These are phyloP conservation scores for Leccinum imitatum DNA, from an alignment of 768 basidiomycete genomes.

Conservation along the genomic window DNA sequence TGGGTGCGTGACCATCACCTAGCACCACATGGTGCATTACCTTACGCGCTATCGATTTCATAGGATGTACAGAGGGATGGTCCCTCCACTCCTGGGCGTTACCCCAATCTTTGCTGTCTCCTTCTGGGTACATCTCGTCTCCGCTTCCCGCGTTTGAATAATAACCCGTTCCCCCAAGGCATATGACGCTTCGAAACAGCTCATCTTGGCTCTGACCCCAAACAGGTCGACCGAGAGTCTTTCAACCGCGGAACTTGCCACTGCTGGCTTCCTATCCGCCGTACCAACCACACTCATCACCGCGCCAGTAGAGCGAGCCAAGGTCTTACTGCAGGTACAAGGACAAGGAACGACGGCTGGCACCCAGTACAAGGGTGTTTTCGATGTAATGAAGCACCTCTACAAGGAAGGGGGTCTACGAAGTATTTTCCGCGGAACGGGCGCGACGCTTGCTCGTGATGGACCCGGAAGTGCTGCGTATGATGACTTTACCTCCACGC, in stretches of 20 bases:
- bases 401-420: slow-evolving; percentile 92
- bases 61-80: slow-evolving; percentile 89
- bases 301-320: slow-evolving; percentile 96
- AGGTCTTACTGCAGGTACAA: slow-evolving; percentile 94
- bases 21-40: neutral
- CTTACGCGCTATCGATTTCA: slow-evolving; percentile 5
- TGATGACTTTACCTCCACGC: slow-evolving; percentile 32
- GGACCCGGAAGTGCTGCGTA: slow-evolving; percentile 97
- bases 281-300: slow-evolving; percentile 88
- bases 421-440: slow-evolving; percentile 90
- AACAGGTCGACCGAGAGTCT: slow-evolving; percentile 62
- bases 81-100: slow-evolving; percentile 90
- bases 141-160: slow-evolving; percentile 3
- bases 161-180: slow-evolving; percentile 49
- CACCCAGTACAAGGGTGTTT: slow-evolving; percentile 81
- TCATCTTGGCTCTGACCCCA: slow-evolving; percentile 81
- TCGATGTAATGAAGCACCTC: slow-evolving; percentile 86
- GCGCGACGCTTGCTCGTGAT: slow-evolving; percentile 92
- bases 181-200: slow-evolving; percentile 88
- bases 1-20: slow-evolving; percentile 55
- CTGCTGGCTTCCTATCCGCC: slow-evolving; percentile 93
- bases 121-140: slow-evolving; percentile 72
- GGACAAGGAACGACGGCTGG: slow-evolving; percentile 75
- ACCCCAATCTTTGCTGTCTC: slow-evolving; percentile 98
- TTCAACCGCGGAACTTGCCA: slow-evolving; percentile 77